These are phyloP conservation scores for Emiliania huxleyi DNA, from an alignment of 78 protist species.

Conservation along the genomic window DNA sequence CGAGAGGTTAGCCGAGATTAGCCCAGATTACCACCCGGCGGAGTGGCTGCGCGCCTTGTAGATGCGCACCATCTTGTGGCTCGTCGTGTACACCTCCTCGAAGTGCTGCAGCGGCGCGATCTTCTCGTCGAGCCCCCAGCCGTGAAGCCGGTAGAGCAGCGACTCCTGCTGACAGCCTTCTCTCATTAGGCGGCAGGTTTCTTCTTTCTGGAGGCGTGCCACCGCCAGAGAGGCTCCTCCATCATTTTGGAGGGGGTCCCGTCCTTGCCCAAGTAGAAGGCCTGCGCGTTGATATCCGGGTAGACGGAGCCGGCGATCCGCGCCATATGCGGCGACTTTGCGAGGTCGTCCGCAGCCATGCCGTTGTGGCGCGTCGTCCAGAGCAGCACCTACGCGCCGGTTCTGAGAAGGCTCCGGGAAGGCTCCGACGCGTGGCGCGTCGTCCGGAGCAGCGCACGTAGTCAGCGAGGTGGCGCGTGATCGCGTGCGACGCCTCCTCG, in stretches of 20 bases:
- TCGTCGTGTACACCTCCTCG: neutral
- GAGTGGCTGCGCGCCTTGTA: neutral
- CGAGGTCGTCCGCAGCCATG: constrained; percentile 17
- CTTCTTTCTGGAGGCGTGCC: no score
- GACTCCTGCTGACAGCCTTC: no score
- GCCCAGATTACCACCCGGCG: neutral
- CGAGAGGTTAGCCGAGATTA: no score
- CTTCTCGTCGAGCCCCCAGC: neutral
- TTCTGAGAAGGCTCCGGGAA: no score
- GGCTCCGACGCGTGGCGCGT: neutral
- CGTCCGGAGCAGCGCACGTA: constrained; percentile 22
- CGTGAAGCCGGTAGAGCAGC: neutral
- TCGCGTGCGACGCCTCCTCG: neutral
- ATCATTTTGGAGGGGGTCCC: neutral
- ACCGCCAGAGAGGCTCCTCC: no score
- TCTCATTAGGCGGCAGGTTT: no score
- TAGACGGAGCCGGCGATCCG: constrained; percentile 23
- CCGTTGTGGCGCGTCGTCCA: neutral
- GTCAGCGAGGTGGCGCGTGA: constrained; percentile 11
- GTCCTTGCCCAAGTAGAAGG: neutral
- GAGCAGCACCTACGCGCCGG: no score
- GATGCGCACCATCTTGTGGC: neutral
- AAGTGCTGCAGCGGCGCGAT: neutral
- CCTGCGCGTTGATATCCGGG: neutral
- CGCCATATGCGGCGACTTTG: constrained; percentile 35